Conservation (phyloP, 805 yeast species). For the Peterozyma xylosa region DNA sequence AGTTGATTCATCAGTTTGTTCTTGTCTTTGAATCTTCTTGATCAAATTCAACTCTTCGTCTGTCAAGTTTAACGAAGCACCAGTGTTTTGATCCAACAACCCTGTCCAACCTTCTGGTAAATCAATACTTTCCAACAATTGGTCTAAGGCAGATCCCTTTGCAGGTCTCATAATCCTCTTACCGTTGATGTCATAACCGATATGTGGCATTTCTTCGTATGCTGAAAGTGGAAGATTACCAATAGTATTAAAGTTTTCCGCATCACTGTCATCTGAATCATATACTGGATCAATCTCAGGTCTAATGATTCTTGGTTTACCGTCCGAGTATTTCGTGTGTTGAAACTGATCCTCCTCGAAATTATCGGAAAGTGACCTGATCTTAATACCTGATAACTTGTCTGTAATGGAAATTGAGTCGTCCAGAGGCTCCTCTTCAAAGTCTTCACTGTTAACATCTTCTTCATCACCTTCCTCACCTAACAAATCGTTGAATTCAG, state of each 20-base stretch:
- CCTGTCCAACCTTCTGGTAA: conserved; percentile 99
- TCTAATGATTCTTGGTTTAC: conserved; percentile 64
- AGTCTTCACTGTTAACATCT: conserved; percentile 35
- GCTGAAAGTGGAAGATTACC: conserved; percentile 92
- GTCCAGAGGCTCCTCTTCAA: conserved; percentile 47
- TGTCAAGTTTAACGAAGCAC: conserved; percentile 72
- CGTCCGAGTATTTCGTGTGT: conserved; percentile 61
- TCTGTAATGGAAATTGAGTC: conserved; percentile 45
- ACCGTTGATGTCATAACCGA: conserved; percentile 96
- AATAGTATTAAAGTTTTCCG: conserved; percentile 73
- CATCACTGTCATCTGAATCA: conserved; percentile 89
- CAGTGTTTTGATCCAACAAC: conserved; percentile 82
- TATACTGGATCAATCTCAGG: conserved; percentile 95
- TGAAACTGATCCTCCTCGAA: conserved; percentile 24
- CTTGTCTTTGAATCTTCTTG: conserved; percentile 76
- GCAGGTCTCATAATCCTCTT: conserved; percentile 99
- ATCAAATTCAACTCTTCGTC: conserved; percentile 86
- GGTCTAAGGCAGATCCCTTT: conserved; percentile 89
- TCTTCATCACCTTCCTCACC: conserved; percentile 42
- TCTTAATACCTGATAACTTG: conserved; percentile 43
- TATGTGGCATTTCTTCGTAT: conserved; percentile 94
- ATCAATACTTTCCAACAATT: conserved; percentile 82
- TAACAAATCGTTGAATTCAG: conserved; percentile 53
- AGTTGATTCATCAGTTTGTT: conserved; percentile 69
- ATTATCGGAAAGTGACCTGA: conserved; percentile 40